Base-by-base conservation (phyloP, 441 rosid species). In the Theobroma grandiflorum region DNA sequence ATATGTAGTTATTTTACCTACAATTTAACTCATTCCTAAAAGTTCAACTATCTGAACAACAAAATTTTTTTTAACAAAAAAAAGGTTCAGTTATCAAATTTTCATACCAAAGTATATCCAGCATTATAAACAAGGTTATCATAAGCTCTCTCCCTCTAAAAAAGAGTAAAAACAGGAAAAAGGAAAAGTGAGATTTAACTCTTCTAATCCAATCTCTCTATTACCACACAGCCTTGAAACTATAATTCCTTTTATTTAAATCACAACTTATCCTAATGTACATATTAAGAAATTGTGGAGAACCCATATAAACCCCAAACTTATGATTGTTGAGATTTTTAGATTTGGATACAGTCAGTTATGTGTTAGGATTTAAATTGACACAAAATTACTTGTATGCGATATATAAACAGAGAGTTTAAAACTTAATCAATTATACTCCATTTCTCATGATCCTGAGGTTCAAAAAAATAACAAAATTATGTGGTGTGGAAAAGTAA, bases 321-420 rank as follows among this genome's bases (percentile, higher is more conserved):
- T 10, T 40, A 45, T 47, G 9, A 14, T 47, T 66, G 33, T 35
- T 15, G 45, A 37, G 45, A 64, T 6, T 37, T 64, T 64, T 37
- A 64, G 42, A 18, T 37, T 64, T 64, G 43, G 22, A 64, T 38
- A 37, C 38, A 15, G 7, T 8, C 42, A 0, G 2, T 22, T 58
- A 22, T 59, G 38, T 2, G 12, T 8, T 8, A 16, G 37, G 69
- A 64, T 3, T 52, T 14, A 64, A 64, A 64, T 22, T 58, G 11
- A 33, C 33, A 40, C 4, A 20, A 42, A n/a, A 40, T 18, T 18
- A n/a, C 61, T n/a, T 40, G 45, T 12, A 38, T 8, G 15, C 42
- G 33, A n/a, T n/a, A 9, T 66, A 40, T 45, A 45, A 45, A 66
- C 33, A 66, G 71, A 66, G n/a, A 66, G 55, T 45, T 68, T 45